Evolutionary conservation across 306 rosid species (phyloP), one percentile per base, ranked within the genome.

Genomic region (Ormosia semicastrata): DNA sequence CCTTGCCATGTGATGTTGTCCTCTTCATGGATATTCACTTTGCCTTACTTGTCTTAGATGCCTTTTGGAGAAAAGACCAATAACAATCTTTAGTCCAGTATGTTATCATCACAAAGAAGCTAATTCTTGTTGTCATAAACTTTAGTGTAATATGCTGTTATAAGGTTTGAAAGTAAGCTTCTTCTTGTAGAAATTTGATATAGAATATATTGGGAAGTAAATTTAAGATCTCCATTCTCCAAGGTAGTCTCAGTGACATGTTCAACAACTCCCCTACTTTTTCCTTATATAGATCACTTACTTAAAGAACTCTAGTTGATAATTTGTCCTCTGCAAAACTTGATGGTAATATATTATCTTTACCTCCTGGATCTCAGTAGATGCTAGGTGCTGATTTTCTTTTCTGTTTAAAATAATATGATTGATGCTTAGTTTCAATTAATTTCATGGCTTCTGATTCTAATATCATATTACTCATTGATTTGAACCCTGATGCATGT

Each of bases 391-490:
- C 63, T 6, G 49, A 64, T 54, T 78, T 56, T 62, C 40, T 75
- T 37, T 34, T 68, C 33, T 44, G 9, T 70, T 70, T 41, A 41
- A 75, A 50, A 5, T 39, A 37, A 40, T 62, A 54, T 70, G 80
- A 54, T 76, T 3, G 2, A 47, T 46, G 32, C 30, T 46, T 39
- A 6, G 7, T 67, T 30, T 66, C 56, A 43, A 76, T 47, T 46
- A 66, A 59, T 32, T 58, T 65, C 37, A 67, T 81, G 58, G 56
- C 30, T 82, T 81, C 49, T 60, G 47, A 66, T 81, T 60, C n/a
- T 30, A 46, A 57, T 41, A 50, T 41, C 39, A 36, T 75, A n/a
- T 71, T 81, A n/a, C 40, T 3, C 24, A 44, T 52, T 46, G 56
- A 70, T 39, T 62, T 50, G 78, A 77, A 49, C 47, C 79, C 37